A percentile compares a stretch with the other conserved stretches of the same genome.
Evolutionary conservation across 2,329 filamentous ascomycete species (phyloP).

Genomic region (Trichophyton mentagrophytes): DNA sequence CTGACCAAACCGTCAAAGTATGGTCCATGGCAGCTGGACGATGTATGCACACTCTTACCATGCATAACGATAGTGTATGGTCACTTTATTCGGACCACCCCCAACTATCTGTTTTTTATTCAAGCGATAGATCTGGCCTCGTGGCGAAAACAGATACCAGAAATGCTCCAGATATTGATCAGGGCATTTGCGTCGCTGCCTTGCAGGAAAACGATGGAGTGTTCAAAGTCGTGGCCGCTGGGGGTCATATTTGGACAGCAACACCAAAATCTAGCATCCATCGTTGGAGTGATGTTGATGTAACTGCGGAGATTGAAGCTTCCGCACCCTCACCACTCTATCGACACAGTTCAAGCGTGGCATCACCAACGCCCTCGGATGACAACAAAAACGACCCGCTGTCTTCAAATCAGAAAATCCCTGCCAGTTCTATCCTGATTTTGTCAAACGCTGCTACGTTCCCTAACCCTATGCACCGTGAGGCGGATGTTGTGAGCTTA

Average conservation of each 20-base stretch:
- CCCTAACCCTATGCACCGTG: slow-evolving; percentile 43
- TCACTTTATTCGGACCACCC: slow-evolving; percentile 83
- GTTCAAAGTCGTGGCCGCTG: slow-evolving; percentile 47
- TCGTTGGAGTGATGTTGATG: slow-evolving; percentile 78
- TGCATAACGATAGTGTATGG: slow-evolving; percentile 99
- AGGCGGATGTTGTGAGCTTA: slow-evolving; percentile 40
- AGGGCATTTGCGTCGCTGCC: slow-evolving; percentile 79
- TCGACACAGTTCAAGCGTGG: slow-evolving; percentile 36
- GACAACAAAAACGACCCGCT: background rate
- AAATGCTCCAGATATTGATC: slow-evolving; percentile 62
- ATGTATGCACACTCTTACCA: slow-evolving; percentile 95
- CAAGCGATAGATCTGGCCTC: slow-evolving; percentile 77
- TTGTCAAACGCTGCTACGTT: slow-evolving; percentile 76
- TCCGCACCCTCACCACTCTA: slow-evolving; percentile 42
- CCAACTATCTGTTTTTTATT: slow-evolving; percentile 80
- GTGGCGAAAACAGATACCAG: slow-evolving; percentile 94
- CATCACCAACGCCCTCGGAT: slow-evolving; percentile 21
- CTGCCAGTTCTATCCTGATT: slow-evolving; percentile 62
- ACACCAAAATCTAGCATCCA: slow-evolving; percentile 87
- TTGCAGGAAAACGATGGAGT: slow-evolving; percentile 75
- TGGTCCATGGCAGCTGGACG: slow-evolving; percentile 92
- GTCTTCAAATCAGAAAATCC: slow-evolving; percentile 44
- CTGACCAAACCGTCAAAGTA: slow-evolving; percentile 93
- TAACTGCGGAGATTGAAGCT: slow-evolving; percentile 52
- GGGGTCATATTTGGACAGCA: slow-evolving; percentile 76